These are phyloP conservation scores for Huntiella savannae DNA, from an alignment of 2,329 filamentous ascomycete species.

Conservation along the genomic window DNA sequence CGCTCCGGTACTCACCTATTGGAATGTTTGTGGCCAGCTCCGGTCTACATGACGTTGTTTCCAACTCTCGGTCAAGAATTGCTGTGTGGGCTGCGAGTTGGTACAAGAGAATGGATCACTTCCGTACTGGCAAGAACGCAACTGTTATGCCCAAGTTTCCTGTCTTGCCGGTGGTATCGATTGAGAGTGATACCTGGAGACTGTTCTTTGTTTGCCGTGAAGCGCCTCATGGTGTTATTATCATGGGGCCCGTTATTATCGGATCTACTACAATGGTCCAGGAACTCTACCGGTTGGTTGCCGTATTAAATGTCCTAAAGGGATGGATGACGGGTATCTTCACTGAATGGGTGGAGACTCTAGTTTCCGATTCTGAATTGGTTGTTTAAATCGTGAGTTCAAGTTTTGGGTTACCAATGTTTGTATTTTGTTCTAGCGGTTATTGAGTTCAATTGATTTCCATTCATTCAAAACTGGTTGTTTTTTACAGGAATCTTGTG, in stretches of 20 bases:
- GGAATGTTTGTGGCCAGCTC: constrained; percentile 8
- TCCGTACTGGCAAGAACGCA: background rate
- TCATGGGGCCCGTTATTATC: constrained; percentile 8
- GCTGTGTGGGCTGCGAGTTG: constrained; percentile 10
- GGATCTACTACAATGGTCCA: constrained; percentile 9
- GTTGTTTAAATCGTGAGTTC: background rate
- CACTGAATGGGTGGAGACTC: background rate
- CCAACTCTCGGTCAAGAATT: constrained; percentile 3
- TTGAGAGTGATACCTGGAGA: constrained; percentile 8
- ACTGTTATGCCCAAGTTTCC: constrained; percentile 1
- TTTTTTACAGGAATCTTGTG: too few relatives aligned
- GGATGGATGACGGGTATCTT: constrained; percentile 6
- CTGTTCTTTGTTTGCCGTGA: constrained; percentile 9
- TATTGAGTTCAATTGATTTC: too few relatives aligned
- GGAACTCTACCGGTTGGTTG: constrained; percentile 5
- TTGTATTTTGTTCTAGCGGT: background rate
- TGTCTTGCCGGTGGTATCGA: constrained; percentile 7
- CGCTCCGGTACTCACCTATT: constrained; percentile 3
- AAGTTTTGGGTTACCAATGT: background rate
- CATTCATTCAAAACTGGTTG: too few relatives aligned
- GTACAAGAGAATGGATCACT: constrained; percentile 8
- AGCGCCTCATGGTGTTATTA: background rate
- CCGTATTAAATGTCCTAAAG: constrained; percentile 2
- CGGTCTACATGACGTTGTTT: constrained; percentile 1
- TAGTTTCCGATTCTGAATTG: background rate